Conservation (phyloP, 1,139 yeast species). For the Debaryomyces sp. region DNA sequence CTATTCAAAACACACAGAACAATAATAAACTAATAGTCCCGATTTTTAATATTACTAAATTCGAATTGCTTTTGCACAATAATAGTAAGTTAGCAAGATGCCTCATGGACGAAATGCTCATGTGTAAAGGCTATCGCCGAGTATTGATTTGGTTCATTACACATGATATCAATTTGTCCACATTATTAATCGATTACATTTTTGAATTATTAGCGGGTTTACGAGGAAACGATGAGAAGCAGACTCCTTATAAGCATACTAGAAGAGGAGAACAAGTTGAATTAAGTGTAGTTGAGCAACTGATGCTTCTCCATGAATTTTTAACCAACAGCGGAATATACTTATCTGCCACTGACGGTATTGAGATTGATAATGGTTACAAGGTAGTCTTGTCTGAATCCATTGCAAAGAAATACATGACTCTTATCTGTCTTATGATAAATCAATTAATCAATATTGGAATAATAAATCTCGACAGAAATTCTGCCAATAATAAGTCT, state of each 20-base stretch:
- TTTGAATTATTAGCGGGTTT: conserved; percentile 59
- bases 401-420: conserved; percentile 53
- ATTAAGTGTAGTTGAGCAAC: conserved; percentile 58
- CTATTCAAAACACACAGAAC: conserved; percentile 25
- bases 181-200: conserved; percentile 56
- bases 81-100: conserved; percentile 51
- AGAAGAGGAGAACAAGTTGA: conserved; percentile 52
- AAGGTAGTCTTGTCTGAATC: conserved; percentile 39
- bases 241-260: conserved; percentile 46
- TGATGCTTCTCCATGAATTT: conserved; percentile 72
- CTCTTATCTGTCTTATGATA: conserved; percentile 63
- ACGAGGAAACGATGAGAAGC: conserved; percentile 44
- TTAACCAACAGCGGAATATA: conserved; percentile 56
- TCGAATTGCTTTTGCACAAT: conserved; percentile 40
- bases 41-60: conserved; percentile 44
- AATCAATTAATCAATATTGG: conserved; percentile 48
- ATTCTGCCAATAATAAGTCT: conserved; percentile 12
- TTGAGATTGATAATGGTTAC: conserved; percentile 38
- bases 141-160: conserved; percentile 69
- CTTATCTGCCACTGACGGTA: conserved; percentile 44
- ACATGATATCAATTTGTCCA: conserved; percentile 56
- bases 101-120: conserved; percentile 66
- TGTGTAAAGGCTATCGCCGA: conserved; percentile 64
- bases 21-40: conserved; percentile 38
- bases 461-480: conserved; percentile 42